phyloP scores from a whole-genome alignment of 768 basidiomycete species.

The Dictyophora rubrovolvata region DNA sequence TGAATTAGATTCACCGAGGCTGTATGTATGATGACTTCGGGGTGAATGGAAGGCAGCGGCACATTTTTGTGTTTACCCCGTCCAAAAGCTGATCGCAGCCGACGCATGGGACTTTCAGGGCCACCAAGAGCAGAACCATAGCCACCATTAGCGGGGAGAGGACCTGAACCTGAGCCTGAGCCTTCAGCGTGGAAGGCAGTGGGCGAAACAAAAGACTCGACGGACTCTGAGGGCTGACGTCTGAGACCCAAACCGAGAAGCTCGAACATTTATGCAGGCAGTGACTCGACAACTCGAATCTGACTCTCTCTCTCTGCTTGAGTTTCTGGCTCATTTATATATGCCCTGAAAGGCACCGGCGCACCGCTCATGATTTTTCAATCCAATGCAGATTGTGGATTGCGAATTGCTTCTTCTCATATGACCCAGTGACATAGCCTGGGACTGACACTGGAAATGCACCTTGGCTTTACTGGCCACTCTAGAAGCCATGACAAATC shows the following conservation, averaged over 20 bases:
- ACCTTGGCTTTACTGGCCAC: too few relatives aligned
- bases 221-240: neutral
- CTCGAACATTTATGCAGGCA: neutral
- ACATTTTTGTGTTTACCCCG: neutral
- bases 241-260: neutral
- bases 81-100: neutral
- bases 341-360: too few relatives aligned
- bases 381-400: too few relatives aligned
- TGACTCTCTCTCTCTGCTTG: neutral
- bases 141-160: too few relatives aligned
- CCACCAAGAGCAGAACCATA: too few relatives aligned
- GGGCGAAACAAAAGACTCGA: conserved; percentile 5
- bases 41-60: neutral
- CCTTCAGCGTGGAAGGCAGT: neutral
- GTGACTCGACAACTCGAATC: neutral
- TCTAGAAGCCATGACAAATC: too few relatives aligned
- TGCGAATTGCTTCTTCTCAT: too few relatives aligned
- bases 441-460: too few relatives aligned
- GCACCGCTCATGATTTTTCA: too few relatives aligned
- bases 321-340: too few relatives aligned
- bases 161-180: neutral
- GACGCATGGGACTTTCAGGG: neutral
- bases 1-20: neutral
- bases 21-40: neutral
- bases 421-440: too few relatives aligned